Conservation (phyloP, 345 rosid genomes). For the Cardiospermum halicacabum region DNA sequence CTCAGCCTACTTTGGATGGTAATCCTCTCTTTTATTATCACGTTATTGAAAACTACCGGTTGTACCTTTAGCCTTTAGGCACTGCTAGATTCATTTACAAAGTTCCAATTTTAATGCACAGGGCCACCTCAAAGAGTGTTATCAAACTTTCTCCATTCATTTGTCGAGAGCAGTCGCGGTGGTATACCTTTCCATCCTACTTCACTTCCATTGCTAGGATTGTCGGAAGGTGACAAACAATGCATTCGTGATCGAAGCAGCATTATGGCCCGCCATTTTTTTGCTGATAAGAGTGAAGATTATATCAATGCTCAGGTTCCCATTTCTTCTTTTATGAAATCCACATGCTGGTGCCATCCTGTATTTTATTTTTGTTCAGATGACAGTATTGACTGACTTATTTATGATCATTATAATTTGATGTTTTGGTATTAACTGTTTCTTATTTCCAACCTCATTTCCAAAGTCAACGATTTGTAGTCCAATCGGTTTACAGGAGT, state of each 20-base stretch:
- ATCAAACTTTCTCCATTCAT: constrained; percentile 82
- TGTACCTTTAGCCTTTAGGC: not conserved
- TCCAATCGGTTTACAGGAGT: not conserved
- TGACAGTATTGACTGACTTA: not conserved
- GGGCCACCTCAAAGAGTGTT: constrained; percentile 95
- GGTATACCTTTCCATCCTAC: constrained; percentile 84
- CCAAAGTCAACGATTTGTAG: not conserved
- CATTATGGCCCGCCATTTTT: constrained; percentile 95
- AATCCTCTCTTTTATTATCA: constrained; percentile 3
- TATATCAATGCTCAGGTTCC: constrained; percentile 86
- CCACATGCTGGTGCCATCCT: not conserved
- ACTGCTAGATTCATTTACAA: not conserved
- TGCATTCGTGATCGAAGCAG: constrained; percentile 99
- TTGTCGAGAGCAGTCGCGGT: constrained; percentile 85
- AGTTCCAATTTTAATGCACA: constrained; percentile 22
- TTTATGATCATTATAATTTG: not conserved
- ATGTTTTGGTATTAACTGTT: not conserved
- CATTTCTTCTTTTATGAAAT: constrained; percentile 4
- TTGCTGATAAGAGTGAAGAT: constrained; percentile 85
- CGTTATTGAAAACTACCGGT: not conserved
- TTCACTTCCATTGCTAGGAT: constrained; percentile 73
- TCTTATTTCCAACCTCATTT: constrained; percentile 3
- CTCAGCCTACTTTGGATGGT: constrained; percentile 75
- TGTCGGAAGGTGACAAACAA: constrained; percentile 88
- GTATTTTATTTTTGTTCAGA: not conserved